Evolutionary conservation across 2,329 filamentous ascomycete genomes (phyloP), one percentile per base, ranked within the genome.

Genomic region (Alternaria metachromatica): DNA sequence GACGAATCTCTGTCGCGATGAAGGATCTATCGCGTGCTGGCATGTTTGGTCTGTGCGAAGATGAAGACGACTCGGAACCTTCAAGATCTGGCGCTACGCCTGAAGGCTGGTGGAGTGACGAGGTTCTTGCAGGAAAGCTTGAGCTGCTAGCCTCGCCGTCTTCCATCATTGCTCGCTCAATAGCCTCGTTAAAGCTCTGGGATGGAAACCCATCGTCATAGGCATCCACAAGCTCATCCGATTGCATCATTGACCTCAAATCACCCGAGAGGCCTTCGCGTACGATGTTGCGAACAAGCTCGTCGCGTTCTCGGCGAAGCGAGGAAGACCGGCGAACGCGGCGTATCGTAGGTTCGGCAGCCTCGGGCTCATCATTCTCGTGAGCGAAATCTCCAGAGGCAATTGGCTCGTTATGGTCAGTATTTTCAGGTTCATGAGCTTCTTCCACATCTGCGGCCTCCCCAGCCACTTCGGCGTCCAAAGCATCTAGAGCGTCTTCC

Each of bases 1-100:
- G 80, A 55, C 81, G 82, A 45, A 86, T 84, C 54, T 82, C 80
- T 4, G 82, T 82, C 4, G 84, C 84, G 62, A 82, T 76, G 33
- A 80, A 85, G 4, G 82, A 81, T 15, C 76, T 78, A 55, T 83
- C 81, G 62, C 84, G 77, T 15, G 77, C 71, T 25, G 83, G 83
- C 81, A 86, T 82, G n/a, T 75, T 77, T 12, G 84, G 84, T 70
- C 84, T 71, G 21, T 73, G 72, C 6, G 55, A 68, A 30, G 71
- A 64, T 10, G 50, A 62, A 21, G 68, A 61, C 4, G 67, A 64
- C 26, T 67, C 69, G 8, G 61, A 48, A 21, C 56, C 60, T 33
- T 23, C 13, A 8, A 28, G 12, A 55, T 65, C 58, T 41, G 45
- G 26, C 43, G 41, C 18, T 10, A 55, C 57, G 51, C 51, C 25